These are phyloP conservation scores for Sphagnum contortum DNA, from an alignment of 225 moss, liverwort and hornwort genomes.

Conservation along the genomic window DNA sequence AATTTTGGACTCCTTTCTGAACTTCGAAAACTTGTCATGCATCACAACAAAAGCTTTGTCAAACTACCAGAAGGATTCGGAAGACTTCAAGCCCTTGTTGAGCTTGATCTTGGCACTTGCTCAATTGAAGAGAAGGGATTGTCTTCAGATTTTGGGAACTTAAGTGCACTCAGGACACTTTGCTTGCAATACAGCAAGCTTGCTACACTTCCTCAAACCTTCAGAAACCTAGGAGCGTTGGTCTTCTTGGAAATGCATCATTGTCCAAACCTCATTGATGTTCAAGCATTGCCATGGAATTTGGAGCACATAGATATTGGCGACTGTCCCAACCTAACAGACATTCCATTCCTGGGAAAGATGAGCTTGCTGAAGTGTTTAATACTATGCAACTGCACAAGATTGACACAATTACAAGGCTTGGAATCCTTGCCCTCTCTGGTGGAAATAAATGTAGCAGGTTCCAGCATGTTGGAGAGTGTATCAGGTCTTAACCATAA, in stretches of 20 bases:
- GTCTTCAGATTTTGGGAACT: background rate
- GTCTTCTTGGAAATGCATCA: background rate
- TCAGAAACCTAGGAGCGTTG: background rate
- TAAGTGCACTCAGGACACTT: slow-evolving; percentile 4
- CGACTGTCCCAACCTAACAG: background rate
- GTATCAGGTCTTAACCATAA: background rate
- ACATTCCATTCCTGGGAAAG: slow-evolving; percentile 3
- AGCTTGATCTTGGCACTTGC: slow-evolving; percentile 2
- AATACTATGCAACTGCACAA: slow-evolving; percentile 10
- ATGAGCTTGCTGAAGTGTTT: background rate
- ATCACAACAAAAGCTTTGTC: background rate
- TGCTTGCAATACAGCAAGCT: background rate
- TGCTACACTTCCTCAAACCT: slow-evolving; percentile 8
- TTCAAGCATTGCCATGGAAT: slow-evolving; percentile 12
- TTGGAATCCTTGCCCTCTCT: slow-evolving; percentile 9
- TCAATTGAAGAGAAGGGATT: slow-evolving; percentile 3
- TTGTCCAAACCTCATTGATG: background rate
- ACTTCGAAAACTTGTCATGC: background rate
- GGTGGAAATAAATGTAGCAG: slow-evolving; percentile 10
- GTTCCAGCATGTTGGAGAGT: slow-evolving; percentile 3
- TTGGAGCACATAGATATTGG: slow-evolving; percentile 8
- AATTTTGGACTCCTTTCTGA: background rate
- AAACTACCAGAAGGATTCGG: background rate
- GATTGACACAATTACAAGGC: slow-evolving; percentile 6
- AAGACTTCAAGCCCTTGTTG: background rate